Conservation (phyloP, 139 green algal species). For the Chlamydomonas eustigma region DNA sequence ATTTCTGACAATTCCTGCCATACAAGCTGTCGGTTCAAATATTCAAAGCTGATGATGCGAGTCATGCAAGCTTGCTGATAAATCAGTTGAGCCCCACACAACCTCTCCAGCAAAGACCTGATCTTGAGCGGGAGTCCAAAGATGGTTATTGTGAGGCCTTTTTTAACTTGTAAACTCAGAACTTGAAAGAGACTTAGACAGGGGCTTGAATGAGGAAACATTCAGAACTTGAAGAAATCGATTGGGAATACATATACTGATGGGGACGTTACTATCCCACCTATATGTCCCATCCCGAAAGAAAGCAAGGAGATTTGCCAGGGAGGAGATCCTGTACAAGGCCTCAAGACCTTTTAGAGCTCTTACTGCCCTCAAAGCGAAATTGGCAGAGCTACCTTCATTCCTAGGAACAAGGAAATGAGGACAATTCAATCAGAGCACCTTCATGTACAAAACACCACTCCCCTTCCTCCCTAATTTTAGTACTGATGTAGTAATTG, state of each 20-base stretch:
- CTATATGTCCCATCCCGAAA: conserved; percentile 67
- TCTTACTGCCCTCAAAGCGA: not conserved
- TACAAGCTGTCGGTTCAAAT: conserved; percentile 90
- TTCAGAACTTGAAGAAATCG: too few relatives aligned
- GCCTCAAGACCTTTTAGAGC: conserved; percentile 20
- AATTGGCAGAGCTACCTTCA: not conserved
- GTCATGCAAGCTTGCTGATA: conserved; percentile 67
- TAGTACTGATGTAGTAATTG: too few relatives aligned
- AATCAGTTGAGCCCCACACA: conserved; percentile 67
- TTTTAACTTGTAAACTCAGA: too few relatives aligned
- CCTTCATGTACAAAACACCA: too few relatives aligned
- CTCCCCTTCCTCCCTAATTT: too few relatives aligned
- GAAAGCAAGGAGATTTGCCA: conserved; percentile 65
- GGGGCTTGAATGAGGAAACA: too few relatives aligned
- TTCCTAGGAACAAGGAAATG: too few relatives aligned
- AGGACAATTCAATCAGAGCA: too few relatives aligned
- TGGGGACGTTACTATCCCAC: conserved; percentile 27
- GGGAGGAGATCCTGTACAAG: conserved; percentile 27
- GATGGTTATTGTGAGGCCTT: too few relatives aligned
- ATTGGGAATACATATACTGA: too few relatives aligned
- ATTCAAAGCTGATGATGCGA: conserved; percentile 84
- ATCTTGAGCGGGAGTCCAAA: too few relatives aligned
- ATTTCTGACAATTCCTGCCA: conserved; percentile 84
- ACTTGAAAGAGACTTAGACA: too few relatives aligned
- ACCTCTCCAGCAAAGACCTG: conserved; percentile 76